These are phyloP conservation scores for Salix koriyanagi DNA, from an alignment of 345 rosid species.

Conservation along the genomic window DNA sequence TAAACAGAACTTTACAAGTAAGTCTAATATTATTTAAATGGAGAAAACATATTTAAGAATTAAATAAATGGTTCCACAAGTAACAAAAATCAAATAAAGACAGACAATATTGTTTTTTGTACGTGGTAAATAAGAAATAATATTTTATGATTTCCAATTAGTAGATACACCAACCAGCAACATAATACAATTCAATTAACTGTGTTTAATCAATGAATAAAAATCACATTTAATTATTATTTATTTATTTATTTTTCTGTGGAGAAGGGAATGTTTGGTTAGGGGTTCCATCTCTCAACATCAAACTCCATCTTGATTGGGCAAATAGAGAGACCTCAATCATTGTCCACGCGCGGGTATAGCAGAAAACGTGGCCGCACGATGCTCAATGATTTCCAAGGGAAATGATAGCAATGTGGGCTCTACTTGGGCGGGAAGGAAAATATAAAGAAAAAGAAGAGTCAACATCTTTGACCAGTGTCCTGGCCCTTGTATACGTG, in stretches of 20 bases:
- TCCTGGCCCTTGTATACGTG: neutral
- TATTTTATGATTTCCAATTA: neutral
- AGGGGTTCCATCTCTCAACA: neutral
- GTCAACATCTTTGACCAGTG: constrained; percentile 28
- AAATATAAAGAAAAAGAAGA: neutral
- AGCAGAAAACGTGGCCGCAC: constrained; percentile 22
- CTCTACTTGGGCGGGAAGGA: neutral
- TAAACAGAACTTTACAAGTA: too few relatives aligned
- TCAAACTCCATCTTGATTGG: neutral
- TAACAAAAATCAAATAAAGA: too few relatives aligned
- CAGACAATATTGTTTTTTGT: too few relatives aligned
- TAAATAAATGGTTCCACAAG: too few relatives aligned
- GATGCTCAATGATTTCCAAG: neutral
- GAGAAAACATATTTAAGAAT: too few relatives aligned
- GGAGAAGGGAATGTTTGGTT: too few relatives aligned
- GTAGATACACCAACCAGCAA: neutral
- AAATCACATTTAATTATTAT: too few relatives aligned
- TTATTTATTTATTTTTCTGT: neutral
- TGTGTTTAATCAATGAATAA: neutral
- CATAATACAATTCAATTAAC: neutral
- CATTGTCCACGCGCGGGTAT: constrained; percentile 22
- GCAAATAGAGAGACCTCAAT: constrained; percentile 5
- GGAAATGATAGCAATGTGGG: neutral
- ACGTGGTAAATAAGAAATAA: too few relatives aligned
- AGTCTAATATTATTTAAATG: too few relatives aligned